A percentile compares a stretch with the other conserved stretches of the same genome.
phyloP scores from a whole-genome alignment of 2,329 filamentous ascomycete species.

The Aspergillus pseudoviridinutans region DNA sequence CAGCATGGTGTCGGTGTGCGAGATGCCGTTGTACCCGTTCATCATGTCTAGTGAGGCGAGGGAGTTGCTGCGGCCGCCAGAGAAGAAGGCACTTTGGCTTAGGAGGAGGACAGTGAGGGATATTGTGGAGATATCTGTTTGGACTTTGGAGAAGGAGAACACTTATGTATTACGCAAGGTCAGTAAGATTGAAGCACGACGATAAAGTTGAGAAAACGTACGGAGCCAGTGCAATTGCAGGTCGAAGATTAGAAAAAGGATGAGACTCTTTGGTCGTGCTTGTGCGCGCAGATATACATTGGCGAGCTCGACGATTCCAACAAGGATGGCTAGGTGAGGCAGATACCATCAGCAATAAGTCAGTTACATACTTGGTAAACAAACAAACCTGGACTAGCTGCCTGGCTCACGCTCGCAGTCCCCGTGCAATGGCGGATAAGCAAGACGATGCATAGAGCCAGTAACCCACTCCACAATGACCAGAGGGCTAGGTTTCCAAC shows the following conservation, averaged over 20 bases:
- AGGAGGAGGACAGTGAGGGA: neutral
- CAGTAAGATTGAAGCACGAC: neutral
- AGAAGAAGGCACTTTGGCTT: neutral
- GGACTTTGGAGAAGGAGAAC: neutral
- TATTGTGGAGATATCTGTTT: neutral
- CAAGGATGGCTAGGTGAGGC: neutral
- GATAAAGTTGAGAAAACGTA: neutral
- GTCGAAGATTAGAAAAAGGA: neutral
- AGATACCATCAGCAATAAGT: neutral
- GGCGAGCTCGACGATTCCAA: neutral
- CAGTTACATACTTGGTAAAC: neutral
- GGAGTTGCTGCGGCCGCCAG: neutral
- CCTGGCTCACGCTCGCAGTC: neutral
- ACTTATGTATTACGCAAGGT: neutral
- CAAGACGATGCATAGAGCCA: neutral
- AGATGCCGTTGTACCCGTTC: neutral
- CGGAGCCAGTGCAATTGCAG: neutral
- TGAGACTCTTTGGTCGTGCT: neutral
- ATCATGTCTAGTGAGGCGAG: neutral
- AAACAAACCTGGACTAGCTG: neutral
- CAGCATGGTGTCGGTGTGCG: neutral
- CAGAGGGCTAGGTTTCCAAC: neutral
- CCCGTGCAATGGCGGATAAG: neutral
- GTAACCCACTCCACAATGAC: neutral
- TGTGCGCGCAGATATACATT: neutral